Percentiles rank a stretch among this genome's conserved stretches.
These are phyloP conservation scores for Ogataea degrootiae DNA, from an alignment of 805 yeast genomes.

Conservation along the genomic window DNA sequence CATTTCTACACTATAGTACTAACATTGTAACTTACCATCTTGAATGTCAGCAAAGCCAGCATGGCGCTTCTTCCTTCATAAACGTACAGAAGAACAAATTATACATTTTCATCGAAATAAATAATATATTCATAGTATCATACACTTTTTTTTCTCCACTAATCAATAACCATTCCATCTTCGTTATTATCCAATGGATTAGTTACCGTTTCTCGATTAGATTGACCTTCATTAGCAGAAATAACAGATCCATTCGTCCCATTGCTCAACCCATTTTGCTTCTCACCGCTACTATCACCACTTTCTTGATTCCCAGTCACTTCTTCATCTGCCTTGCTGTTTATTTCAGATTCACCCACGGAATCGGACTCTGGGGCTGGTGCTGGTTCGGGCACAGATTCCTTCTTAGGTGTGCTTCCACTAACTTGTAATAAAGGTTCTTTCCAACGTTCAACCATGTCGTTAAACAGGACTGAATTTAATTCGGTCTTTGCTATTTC, in stretches of 20 bases:
- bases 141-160: not conserved
- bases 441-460: conserved; percentile 73
- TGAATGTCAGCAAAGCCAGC: too few species aligned
- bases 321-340: not conserved
- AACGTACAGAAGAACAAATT: too few species aligned
- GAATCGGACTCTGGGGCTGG: not conserved
- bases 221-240: too few species aligned
- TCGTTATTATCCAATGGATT: too few species aligned
- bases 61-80: too few species aligned
- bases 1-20: too few species aligned
- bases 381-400: not conserved
- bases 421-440: conserved; percentile 22
- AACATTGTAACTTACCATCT: too few species aligned
- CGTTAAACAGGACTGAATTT: conserved; percentile 59
- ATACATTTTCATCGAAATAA: too few species aligned
- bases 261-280: not conserved
- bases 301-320: not conserved
- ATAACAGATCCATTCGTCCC: too few species aligned
- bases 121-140: not conserved
- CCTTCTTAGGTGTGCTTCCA: conserved; percentile 1
- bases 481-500: conserved; percentile 54
- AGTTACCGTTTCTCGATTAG: too few species aligned
- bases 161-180: too few species aligned
- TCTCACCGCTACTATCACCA: not conserved
- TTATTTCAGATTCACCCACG: not conserved